Percentiles rank a stretch among this genome's conserved stretches.
These are phyloP conservation scores for Solanum etuberosum DNA, from an alignment of 257 asterid species.

Conservation along the genomic window DNA sequence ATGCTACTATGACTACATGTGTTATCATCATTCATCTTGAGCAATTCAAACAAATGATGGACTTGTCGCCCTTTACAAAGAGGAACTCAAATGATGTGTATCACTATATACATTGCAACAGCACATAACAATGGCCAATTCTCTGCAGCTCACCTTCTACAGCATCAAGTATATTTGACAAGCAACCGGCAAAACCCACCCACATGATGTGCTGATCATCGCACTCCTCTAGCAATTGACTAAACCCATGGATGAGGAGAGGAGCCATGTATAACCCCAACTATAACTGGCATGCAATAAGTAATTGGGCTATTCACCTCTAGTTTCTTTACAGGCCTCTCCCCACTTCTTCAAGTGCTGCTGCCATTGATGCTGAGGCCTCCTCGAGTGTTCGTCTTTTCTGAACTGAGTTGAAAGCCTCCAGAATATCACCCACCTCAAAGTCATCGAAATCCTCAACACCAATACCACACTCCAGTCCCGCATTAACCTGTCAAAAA, in stretches of 20 bases:
- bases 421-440: constrained; percentile 77
- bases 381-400: constrained; percentile 95
- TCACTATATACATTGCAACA: constrained; percentile 60
- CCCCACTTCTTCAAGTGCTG: constrained; percentile 62
- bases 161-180: constrained; percentile 5
- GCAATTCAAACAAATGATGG: constrained; percentile 31
- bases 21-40: constrained; percentile 13
- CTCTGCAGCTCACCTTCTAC: constrained; percentile 5
- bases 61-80: constrained; percentile 42
- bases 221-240: background rate
- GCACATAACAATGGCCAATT: constrained; percentile 13
- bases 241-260: background rate
- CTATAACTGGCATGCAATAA: background rate
- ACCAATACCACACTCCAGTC: constrained; percentile 95
- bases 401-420: constrained; percentile 67
- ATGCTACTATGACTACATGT: constrained; percentile 16
- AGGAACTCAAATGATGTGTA: constrained; percentile 43
- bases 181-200: constrained; percentile 4
- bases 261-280: background rate
- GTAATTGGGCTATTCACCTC: background rate
- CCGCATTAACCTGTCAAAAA: constrained; percentile 66
- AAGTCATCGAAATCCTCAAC: constrained; percentile 56
- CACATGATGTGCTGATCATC: background rate
- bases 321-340: constrained; percentile 18
- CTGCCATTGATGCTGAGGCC: constrained; percentile 93